These are phyloP conservation scores for Heliamphora pulchella DNA, from an alignment of 179 eudicot species.

Conservation along the genomic window DNA sequence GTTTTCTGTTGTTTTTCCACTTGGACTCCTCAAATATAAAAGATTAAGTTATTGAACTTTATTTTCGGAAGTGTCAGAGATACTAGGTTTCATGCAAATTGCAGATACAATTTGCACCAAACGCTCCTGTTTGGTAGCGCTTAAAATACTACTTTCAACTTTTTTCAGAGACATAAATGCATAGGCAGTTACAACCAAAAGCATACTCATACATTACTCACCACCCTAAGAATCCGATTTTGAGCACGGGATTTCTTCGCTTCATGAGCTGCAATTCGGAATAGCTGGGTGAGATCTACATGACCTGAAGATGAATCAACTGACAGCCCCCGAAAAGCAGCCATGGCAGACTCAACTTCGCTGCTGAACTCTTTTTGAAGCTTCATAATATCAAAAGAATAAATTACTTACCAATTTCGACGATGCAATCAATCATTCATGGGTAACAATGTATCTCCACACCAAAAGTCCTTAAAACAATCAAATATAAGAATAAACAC, in stretches of 20 bases:
- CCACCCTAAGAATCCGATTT: constrained; percentile 76
- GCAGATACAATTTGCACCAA: neutral
- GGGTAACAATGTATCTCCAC: no score
- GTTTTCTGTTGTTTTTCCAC: neutral
- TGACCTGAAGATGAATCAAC: constrained; percentile 46
- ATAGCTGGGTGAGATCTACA: constrained; percentile 76
- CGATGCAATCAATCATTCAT: no score
- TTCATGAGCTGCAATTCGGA: constrained; percentile 76
- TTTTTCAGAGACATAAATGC: neutral
- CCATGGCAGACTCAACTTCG: constrained; percentile 52
- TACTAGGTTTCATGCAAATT: neutral
- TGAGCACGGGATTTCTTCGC: constrained; percentile 78
- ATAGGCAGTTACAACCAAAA: neutral
- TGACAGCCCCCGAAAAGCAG: constrained; percentile 53
- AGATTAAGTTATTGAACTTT: neutral
- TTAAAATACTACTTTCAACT: no score
- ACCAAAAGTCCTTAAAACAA: no score
- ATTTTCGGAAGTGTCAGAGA: neutral
- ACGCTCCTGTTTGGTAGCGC: no score
- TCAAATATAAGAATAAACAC: no score
- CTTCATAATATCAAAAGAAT: constrained; percentile 32
- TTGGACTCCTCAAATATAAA: neutral
- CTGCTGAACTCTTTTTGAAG: constrained; percentile 73
- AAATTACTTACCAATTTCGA: no score
- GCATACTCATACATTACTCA: constrained; percentile 25